Conservation (phyloP, 495 filamentous ascomycete genomes). For the Parachaetomium inaequale region DNA sequence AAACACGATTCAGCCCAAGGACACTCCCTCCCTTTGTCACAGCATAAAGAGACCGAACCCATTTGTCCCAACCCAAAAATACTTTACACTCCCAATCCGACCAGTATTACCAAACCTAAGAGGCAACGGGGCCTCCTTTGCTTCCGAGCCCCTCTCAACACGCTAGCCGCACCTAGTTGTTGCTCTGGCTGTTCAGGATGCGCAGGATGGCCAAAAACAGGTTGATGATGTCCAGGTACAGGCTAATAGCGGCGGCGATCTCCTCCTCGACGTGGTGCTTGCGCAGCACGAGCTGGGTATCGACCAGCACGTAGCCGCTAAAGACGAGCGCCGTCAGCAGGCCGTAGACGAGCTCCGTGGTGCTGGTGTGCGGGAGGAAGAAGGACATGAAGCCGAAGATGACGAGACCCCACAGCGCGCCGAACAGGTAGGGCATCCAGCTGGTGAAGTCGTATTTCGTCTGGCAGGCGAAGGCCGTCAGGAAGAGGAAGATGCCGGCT, state of each 20-base stretch:
- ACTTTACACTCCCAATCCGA: not conserved
- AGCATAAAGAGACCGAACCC: not conserved
- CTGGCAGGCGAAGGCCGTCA: conserved; percentile 95
- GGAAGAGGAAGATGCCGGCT: conserved; percentile 84
- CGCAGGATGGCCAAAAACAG: conserved; percentile 89
- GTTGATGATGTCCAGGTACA: conserved; percentile 97
- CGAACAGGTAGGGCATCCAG: conserved; percentile 95
- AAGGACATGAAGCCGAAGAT: conserved; percentile 85
- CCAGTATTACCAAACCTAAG: not conserved
- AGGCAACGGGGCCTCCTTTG: not conserved
- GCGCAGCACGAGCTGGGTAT: conserved; percentile 91
- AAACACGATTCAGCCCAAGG: not conserved
- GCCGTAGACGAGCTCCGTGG: conserved; percentile 78
- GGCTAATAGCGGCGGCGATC: conserved; percentile 90
- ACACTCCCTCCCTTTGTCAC: not conserved
- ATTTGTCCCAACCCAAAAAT: not conserved
- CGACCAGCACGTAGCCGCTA: conserved; percentile 88
- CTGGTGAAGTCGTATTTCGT: conserved; percentile 96
- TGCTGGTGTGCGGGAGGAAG: conserved; percentile 78
- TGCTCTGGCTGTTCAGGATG: conserved; percentile 83
- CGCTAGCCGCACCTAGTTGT: conserved; percentile 59
- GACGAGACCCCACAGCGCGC: conserved; percentile 81
- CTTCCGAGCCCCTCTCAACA: not conserved
- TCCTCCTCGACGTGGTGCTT: conserved; percentile 98
- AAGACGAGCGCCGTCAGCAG: conserved; percentile 81